Evolutionary conservation across 2,329 filamentous ascomycete species (phyloP), one percentile per base, ranked within the genome.

Genomic region (Clonostachys solani): DNA sequence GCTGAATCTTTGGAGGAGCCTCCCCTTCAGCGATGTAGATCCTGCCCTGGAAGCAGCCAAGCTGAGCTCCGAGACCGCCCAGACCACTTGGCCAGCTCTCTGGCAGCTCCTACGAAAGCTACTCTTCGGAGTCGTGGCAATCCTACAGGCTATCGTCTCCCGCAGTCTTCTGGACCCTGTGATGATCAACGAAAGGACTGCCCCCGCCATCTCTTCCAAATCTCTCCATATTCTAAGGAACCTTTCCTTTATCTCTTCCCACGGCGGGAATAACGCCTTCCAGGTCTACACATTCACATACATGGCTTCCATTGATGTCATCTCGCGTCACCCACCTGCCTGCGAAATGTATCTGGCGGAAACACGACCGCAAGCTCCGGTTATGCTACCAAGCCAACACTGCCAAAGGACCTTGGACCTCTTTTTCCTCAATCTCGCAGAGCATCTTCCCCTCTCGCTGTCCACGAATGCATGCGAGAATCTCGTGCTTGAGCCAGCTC

Each of bases 261-360:
- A 88, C 37, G 78, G 88, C 47, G 85, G 86, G 17, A 83, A 86
- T 47, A 81, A 79, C 50, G 78, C 82, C 2, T 95, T 95, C 57
- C 89, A 92, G 46, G 87, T 89, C 49, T 92, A 95, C 64, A 83
- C 80, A 2, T 96, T 96, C 60, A 85, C 89, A 23, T 90, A 91
- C 57, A 76, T 95, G 18, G 83, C 88, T 1, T 84, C 90, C 5
- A 82, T 96, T 52, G 92, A 96, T 63, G 83, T 91, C 37, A 76
- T 96, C 6, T 76, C 86, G 9, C 80, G 83, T n/a, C 86, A 89
- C 55, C 78, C 86, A 0, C 69, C 73, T 12, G 77, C 87, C 29
- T 77, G 82, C 5, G 78, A 85, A 50, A 73, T 77, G 17, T 89
- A 95, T 56, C 68, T 95, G 19, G 72, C 74, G 50, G 77, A 79